Evolutionary conservation across 495 filamentous ascomycete genomes (phyloP).

Genomic region (Platismatia glauca): DNA sequence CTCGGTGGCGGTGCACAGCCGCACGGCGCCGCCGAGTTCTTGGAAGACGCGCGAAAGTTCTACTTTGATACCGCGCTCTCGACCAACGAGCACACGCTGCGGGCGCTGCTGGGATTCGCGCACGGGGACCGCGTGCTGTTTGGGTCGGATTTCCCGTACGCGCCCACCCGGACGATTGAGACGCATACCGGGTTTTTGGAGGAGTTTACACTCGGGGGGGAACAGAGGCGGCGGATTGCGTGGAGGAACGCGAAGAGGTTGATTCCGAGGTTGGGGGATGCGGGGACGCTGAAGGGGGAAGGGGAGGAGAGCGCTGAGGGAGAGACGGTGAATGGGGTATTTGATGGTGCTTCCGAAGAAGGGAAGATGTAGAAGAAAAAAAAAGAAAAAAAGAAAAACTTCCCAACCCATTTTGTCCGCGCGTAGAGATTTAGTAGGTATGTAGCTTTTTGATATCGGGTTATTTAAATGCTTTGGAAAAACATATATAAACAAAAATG

Average conservation of each 20-base stretch:
- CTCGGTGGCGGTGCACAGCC: too few species aligned
- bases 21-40: slow-evolving; percentile 9
- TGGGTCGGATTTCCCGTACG: slow-evolving; percentile 39
- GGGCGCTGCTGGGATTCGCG: slow-evolving; percentile 33
- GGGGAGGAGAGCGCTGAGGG: too few species aligned
- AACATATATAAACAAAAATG: too few species aligned
- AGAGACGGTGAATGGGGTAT: too few species aligned
- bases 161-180: slow-evolving; percentile 13
- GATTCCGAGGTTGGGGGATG: slow-evolving; percentile 18
- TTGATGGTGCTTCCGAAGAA: too few species aligned
- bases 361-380: too few species aligned
- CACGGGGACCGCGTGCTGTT: slow-evolving; percentile 40
- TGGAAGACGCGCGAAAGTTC: slow-evolving; percentile 34
- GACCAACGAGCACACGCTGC: slow-evolving; percentile 34
- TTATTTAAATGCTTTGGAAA: too few species aligned
- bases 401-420: too few species aligned
- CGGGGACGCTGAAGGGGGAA: too few species aligned
- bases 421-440: too few species aligned
- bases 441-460: too few species aligned
- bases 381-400: too few species aligned
- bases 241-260: slow-evolving; percentile 21
- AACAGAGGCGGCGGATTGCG: slow-evolving; percentile 18
- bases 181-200: slow-evolving; percentile 16
- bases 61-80: slow-evolving; percentile 34
- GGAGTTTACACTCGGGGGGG: slow-evolving; percentile 11